Evolutionary conservation across 2,329 filamentous ascomycete genomes (phyloP).

Genomic region (Rutstroemia sp.): DNA sequence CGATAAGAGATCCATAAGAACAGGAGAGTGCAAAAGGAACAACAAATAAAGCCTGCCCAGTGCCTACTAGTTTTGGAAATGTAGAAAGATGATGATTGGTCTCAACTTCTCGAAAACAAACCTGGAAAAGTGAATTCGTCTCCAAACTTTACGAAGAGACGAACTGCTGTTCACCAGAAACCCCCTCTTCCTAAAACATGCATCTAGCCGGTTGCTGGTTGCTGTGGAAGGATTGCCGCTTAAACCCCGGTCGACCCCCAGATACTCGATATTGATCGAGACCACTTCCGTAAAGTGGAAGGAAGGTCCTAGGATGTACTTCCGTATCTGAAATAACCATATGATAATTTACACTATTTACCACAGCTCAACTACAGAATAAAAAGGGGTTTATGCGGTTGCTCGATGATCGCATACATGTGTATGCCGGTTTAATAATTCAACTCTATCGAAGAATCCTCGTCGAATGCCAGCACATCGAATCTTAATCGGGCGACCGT

Average conservation of each 20-base stretch:
- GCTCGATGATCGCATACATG: not conserved
- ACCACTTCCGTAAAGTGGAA: conserved; percentile 2
- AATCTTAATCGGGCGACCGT: conserved; percentile 7
- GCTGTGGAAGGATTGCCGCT: not conserved
- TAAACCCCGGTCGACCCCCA: conserved; percentile 6
- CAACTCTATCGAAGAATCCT: conserved; percentile 2
- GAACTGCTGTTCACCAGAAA: too few relatives aligned
- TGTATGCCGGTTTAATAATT: conserved; percentile 4
- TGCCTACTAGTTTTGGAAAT: too few relatives aligned
- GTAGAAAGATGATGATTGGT: too few relatives aligned
- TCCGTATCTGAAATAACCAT: not conserved
- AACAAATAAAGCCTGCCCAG: too few relatives aligned
- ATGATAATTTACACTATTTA: conserved; percentile 2
- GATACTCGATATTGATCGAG: not conserved
- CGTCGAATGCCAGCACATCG: conserved; percentile 12
- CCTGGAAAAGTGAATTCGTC: too few relatives aligned
- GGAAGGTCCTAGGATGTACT: conserved; percentile 6
- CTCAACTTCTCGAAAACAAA: too few relatives aligned
- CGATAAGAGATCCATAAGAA: too few relatives aligned
- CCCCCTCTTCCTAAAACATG: too few relatives aligned
- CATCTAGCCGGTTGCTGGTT: not conserved
- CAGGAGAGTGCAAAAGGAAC: too few relatives aligned
- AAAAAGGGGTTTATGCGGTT: conserved; percentile 1
- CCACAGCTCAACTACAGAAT: conserved; percentile 1
- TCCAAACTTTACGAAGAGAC: too few relatives aligned